Evolutionary conservation across 2,329 filamentous ascomycete species (phyloP), one percentile per base, ranked within the genome.

Genomic region (Trichoderma oligosporum): DNA sequence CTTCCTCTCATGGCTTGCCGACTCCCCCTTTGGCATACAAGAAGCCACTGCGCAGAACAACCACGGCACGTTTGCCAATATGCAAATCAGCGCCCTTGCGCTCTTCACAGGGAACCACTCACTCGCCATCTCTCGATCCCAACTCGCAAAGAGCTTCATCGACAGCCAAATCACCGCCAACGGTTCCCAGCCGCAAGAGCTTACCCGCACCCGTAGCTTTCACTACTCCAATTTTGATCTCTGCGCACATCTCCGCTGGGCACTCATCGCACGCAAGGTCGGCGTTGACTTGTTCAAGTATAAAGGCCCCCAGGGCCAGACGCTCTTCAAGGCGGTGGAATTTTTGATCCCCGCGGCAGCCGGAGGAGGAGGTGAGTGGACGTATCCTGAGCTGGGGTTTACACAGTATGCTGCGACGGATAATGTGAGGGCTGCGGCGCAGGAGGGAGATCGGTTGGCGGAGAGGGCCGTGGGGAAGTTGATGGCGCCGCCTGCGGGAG

Each of bases 221-320:
- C 66, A 68, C 60, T 68, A 67, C 60, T 62, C 64, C 22, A 67
- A 64, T 11, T 68, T 68, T 35, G 62, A 65, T 38, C 56, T 68
- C 11, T 59, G 58, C 42, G 35, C 61, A 52, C 42, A 59, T 57
- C 53, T 65, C 54, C 41, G 60, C 47, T 61, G 33, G 45, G 61
- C 57, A 8, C 49, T 60, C 25, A 60, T 67, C 16, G 64, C 56
- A 1, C 42, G 59, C 9, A 64, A 66, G 45, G 47, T 66, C 22
- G 63, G 60, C 33, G 46, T 65, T 20, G 60, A 67, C 39, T 36
- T 65, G 20, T 67, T 63, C 60, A 38, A 31, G 11, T 61, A 66
- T 49, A 60, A 56, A 16, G 65, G 65, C 0, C 59, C 61, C 2
- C 27, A 63, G 29, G 63, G 64, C 3, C 63, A 68, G 60, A 60